A percentile compares a stretch with the other conserved stretches of the same genome.
Conservation (phyloP, 305 asterid species). For the Rubia tinctorum region DNA sequence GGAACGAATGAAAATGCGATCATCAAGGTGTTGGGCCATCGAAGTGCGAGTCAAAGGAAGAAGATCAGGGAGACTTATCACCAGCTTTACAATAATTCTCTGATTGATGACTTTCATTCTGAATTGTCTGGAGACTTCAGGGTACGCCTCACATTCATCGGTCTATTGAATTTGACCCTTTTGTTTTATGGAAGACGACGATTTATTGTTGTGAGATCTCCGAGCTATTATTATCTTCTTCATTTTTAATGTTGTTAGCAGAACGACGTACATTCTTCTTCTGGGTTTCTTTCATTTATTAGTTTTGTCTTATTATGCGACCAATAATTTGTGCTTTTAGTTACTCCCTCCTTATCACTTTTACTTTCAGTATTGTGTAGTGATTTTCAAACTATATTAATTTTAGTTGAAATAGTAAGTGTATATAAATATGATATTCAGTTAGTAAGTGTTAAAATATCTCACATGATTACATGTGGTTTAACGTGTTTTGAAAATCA, state of each 20-base stretch:
- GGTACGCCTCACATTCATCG: constrained; percentile 29
- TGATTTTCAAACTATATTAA: neutral
- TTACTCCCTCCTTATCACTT: neutral
- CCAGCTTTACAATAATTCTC: constrained; percentile 54
- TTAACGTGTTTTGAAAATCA: too few species aligned
- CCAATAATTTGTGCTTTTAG: neutral
- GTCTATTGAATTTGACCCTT: neutral
- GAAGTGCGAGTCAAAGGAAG: constrained; percentile 69
- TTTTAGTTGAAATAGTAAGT: too few species aligned
- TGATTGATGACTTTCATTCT: constrained; percentile 40
- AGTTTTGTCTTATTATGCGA: neutral
- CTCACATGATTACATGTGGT: too few species aligned
- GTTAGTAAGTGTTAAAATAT: too few species aligned
- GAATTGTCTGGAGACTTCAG: constrained; percentile 77
- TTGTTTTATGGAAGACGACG: neutral
- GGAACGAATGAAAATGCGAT: constrained; percentile 71
- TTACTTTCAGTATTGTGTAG: neutral
- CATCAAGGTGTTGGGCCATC: constrained; percentile 50
- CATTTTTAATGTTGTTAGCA: neutral
- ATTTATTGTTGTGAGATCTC: neutral
- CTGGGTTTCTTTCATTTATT: neutral
- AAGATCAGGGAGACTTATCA: constrained; percentile 52
- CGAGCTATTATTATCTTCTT: neutral
- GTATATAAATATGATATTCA: neutral
- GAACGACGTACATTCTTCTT: neutral